Base-by-base conservation (phyloP, 2,329 filamentous ascomycete species). In the Epichloe sp. region DNA sequence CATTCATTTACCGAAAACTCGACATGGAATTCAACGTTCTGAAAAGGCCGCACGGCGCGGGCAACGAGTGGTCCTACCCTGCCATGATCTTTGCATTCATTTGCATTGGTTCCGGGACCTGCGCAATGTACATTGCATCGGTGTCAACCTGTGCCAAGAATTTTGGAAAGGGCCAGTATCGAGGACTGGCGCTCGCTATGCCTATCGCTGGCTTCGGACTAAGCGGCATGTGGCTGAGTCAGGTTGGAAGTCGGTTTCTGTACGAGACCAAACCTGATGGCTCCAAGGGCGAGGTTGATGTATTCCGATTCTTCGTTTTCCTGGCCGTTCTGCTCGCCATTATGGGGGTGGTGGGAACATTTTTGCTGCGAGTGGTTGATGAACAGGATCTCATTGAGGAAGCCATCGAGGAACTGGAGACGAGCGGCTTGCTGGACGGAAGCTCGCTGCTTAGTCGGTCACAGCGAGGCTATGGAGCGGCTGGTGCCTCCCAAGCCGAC, bases 141-240 rank as follows among this genome's bases (percentile, higher is more conserved):
- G 85, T 98, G n/a, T 91, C 91, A 6, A 95, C 91, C 0, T 95
- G 89, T 63, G 93, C 93, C 37, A 98, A 98, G 80, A 98, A 97
- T 70, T 98, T 97, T 69, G 90, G 90, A 47, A 82, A 85, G 54
- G 88, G 89, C 4, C 86, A 84, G 62, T 84, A 94, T 62, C 85
- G 91, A 60, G 93, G 93, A 0, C 71, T 98, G 48, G 91, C 94
- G 54, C 75, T 98, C 51, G 90, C 91, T 1, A 76, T 88, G 53
- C 93, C 93, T 1, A 96, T 97, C 64, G 88, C 93, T 0, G 85
- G 87, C 6, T 95, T 96, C 64, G 93, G 93, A 0, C 68, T 98
- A 52, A 95, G 90, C 62, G 89, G 90, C 46, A 91, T 98, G 85
- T 95, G 93, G 86, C 77, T 93, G 68, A 94, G 88, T 60, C 91